phyloP scores from a whole-genome alignment of 2,329 filamentous ascomycete genomes.

The Microdochium trichocladiopsis region DNA sequence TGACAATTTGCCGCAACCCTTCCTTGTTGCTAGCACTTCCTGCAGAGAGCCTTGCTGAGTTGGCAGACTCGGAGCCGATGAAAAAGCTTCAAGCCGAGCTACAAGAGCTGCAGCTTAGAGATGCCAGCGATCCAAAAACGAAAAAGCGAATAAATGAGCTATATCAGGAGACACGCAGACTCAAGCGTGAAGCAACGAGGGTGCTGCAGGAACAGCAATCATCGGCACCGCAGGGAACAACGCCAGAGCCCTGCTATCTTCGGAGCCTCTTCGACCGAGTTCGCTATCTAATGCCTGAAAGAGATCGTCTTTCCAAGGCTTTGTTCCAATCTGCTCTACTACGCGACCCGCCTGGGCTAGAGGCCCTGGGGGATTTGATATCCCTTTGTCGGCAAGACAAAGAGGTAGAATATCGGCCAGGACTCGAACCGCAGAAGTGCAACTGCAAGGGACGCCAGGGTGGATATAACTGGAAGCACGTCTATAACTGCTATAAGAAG shows the following conservation, averaged over 20 bases:
- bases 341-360: background rate
- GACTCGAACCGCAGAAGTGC: background rate
- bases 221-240: too few relatives aligned
- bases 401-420: background rate
- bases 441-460: background rate
- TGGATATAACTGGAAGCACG: background rate
- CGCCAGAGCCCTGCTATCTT: too few relatives aligned
- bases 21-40: background rate
- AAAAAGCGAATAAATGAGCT: too few relatives aligned
- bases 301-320: too few relatives aligned
- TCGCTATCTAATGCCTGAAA: too few relatives aligned
- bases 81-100: background rate
- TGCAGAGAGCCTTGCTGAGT: background rate
- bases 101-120: too few relatives aligned
- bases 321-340: background rate
- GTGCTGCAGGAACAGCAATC: too few relatives aligned
- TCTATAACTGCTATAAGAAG: background rate
- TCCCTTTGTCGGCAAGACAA: background rate
- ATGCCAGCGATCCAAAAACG: too few relatives aligned
- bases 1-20: background rate
- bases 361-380: background rate
- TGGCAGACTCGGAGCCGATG: background rate
- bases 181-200: too few relatives aligned
- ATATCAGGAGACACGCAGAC: too few relatives aligned
- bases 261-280: too few relatives aligned